phyloP scores from a whole-genome alignment of 805 yeast genomes.

The Candida ponderosae region DNA sequence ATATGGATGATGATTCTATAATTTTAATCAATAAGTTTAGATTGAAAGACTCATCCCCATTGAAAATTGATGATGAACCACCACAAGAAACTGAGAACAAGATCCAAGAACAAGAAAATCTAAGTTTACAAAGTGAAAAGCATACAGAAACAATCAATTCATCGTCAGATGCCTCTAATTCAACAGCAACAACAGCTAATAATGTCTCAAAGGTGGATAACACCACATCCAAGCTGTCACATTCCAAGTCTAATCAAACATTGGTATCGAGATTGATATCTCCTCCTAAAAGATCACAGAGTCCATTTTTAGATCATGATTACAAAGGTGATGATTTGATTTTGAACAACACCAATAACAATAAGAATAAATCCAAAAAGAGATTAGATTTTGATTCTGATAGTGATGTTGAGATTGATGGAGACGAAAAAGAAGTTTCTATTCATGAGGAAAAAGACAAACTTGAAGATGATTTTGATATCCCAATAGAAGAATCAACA shows the following conservation, averaged over 20 bases:
- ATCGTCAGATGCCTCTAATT: not conserved
- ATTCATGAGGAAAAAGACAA: conserved; percentile 4
- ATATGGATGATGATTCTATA: not conserved
- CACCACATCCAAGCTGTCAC: conserved; percentile 4
- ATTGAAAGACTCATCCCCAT: too few relatives aligned
- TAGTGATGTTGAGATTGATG: conserved; percentile 10
- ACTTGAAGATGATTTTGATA: conserved; percentile 6
- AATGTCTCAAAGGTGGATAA: conserved; percentile 7
- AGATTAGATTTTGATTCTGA: conserved; percentile 10
- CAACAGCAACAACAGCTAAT: conserved; percentile 4
- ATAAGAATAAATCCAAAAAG: too few relatives aligned
- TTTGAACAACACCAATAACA: too few relatives aligned
- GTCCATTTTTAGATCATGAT: conserved; percentile 17
- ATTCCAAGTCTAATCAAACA: conserved; percentile 6
- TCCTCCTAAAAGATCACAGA: conserved; percentile 11
- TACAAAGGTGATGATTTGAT: conserved; percentile 10
- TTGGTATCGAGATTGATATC: not conserved
- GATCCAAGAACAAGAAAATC: not conserved
- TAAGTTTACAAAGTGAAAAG: not conserved
- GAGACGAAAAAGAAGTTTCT: not conserved
- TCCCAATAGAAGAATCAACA: conserved; percentile 21
- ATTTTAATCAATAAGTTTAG: conserved; percentile 2
- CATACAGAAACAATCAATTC: not conserved
- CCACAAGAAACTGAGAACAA: too few relatives aligned
- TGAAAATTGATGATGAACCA: too few relatives aligned